Conservation (phyloP, 345 rosid genomes). For the Eucalyptus sp. region DNA sequence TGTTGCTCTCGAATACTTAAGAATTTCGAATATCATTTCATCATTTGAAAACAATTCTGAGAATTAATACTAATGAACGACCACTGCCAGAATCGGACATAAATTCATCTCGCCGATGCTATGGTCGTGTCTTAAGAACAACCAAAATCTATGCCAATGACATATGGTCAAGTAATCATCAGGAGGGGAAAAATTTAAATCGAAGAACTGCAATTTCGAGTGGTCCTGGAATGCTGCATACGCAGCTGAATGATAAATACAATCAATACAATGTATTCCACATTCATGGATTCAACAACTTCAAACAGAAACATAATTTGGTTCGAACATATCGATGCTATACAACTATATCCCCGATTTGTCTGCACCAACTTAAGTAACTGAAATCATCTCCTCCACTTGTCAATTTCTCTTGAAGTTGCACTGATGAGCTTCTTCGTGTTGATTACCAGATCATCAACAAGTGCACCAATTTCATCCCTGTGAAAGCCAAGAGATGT, state of each 20-base stretch:
- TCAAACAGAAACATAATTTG: neutral
- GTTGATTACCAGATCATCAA: conserved; percentile 47
- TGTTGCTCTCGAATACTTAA: neutral
- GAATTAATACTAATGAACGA: neutral
- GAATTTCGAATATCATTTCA: neutral
- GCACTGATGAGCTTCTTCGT: conserved; percentile 56
- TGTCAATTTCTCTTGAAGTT: conserved; percentile 68
- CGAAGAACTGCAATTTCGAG: neutral
- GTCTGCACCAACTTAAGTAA: neutral
- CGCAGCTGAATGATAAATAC: neutral
- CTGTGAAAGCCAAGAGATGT: conserved; percentile 11
- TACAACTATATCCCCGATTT: neutral
- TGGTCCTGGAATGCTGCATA: neutral
- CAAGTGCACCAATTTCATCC: conserved; percentile 46
- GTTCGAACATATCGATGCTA: neutral
- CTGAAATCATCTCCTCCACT: conserved; percentile 59
- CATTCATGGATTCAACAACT: neutral
- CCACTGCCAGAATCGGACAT: neutral
- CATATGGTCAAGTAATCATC: neutral
- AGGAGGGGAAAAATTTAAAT: neutral
- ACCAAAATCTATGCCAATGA: neutral
- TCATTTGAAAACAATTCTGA: neutral
- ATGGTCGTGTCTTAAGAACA: neutral
- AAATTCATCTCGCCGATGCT: neutral
- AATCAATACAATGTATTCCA: neutral